Conservation (phyloP, 805 yeast genomes). For the Nakazawaea anatomiae region DNA sequence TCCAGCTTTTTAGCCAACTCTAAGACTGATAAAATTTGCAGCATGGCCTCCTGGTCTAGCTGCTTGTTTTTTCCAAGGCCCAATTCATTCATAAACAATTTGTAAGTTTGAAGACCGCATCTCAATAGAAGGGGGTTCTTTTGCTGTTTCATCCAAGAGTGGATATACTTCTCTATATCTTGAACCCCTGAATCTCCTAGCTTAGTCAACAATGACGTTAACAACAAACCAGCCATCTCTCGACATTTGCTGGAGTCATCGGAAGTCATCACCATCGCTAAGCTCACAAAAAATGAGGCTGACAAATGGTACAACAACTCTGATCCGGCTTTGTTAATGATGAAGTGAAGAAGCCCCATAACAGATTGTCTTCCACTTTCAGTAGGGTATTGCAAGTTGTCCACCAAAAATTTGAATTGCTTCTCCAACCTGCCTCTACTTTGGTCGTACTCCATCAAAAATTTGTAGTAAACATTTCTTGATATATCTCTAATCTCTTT, state of each 20-base stretch:
- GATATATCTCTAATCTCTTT: constrained; percentile 79
- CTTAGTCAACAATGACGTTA: constrained; percentile 48
- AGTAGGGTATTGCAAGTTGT: constrained; percentile 78
- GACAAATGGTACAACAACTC: constrained; percentile 56
- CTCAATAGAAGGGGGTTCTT: constrained; percentile 48
- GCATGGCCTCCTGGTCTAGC: constrained; percentile 34
- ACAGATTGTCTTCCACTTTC: constrained; percentile 85
- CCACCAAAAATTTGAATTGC: constrained; percentile 74
- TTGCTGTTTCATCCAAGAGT: constrained; percentile 60
- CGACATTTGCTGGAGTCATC: constrained; percentile 79
- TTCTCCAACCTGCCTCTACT: constrained; percentile 79
- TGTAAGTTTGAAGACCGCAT: constrained; percentile 72
- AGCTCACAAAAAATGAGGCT: constrained; percentile 75
- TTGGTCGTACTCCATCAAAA: constrained; percentile 92
- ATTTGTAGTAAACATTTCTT: constrained; percentile 75
- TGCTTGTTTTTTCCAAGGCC: constrained; percentile 32
- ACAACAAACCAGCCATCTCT: constrained; percentile 68
- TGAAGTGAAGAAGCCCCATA: constrained; percentile 73
- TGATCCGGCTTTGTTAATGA: constrained; percentile 59
- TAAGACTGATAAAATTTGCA: constrained; percentile 18
- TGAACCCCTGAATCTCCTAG: constrained; percentile 29
- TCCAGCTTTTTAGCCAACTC: constrained; percentile 25
- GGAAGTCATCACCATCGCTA: constrained; percentile 69
- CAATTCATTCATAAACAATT: constrained; percentile 46
- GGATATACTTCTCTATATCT: constrained; percentile 34